Evolutionary conservation across 1,139 yeast genomes (phyloP).

Genomic region (Sugiyamaella xylanicola): DNA sequence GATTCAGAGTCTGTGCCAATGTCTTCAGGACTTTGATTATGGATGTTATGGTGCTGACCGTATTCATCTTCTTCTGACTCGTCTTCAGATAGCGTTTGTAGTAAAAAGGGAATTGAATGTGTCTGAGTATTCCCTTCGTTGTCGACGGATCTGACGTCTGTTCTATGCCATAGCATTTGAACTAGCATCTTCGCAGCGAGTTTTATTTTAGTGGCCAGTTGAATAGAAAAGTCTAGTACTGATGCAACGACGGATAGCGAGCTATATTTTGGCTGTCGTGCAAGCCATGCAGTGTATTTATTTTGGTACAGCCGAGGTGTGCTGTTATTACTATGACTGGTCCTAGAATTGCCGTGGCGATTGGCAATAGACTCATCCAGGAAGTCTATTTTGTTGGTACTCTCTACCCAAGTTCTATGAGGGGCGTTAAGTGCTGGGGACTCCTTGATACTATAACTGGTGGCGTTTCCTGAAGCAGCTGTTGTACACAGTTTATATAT

Average conservation of each 20-base stretch:
- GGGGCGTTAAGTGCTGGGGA: not conserved
- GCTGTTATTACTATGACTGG: too few relatives aligned
- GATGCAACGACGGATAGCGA: conserved; percentile 13
- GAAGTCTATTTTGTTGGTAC: not conserved
- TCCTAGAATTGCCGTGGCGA: too few relatives aligned
- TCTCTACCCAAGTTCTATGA: not conserved
- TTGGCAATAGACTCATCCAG: conserved; percentile 2
- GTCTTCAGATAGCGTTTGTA: not conserved
- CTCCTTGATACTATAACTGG: conserved; percentile 2
- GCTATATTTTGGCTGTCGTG: conserved; percentile 23
- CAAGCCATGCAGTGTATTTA: conserved; percentile 13
- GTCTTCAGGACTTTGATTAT: not conserved
- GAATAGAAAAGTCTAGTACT: conserved; percentile 14
- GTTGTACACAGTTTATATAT: not conserved
- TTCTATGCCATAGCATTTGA: not conserved
- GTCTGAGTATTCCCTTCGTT: too few relatives aligned
- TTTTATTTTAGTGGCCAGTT: conserved; percentile 24
- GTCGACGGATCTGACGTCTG: not conserved
- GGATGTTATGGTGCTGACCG: not conserved
- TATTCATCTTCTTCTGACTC: conserved; percentile 8
- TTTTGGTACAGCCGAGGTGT: too few relatives aligned
- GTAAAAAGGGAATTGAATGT: not conserved
- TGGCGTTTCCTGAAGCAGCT: not conserved
- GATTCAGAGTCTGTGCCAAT: not conserved
- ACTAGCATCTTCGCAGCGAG: not conserved